Evolutionary conservation across 352 stramenopile species (phyloP).

Genomic region (Phytopythium ostracodes): DNA sequence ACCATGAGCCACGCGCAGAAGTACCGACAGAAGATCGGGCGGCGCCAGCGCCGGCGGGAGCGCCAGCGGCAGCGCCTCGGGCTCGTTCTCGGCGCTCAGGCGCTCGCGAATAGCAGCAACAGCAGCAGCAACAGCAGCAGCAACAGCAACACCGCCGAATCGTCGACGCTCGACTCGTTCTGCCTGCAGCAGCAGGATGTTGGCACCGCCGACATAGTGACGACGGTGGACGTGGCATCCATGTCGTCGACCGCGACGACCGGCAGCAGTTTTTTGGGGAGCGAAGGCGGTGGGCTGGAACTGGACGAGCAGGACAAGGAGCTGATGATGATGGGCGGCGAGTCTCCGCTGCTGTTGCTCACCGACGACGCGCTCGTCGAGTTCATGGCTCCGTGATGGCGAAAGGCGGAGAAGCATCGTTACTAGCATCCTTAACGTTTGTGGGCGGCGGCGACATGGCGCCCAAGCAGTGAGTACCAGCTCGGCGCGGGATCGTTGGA

Average conservation of each 20-base stretch:
- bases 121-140: neutral
- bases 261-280: slow-evolving; percentile 2
- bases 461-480: neutral
- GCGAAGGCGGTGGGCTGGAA: neutral
- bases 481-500: neutral
- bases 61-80: slow-evolving; percentile 4
- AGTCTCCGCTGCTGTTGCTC: slow-evolving; percentile 9
- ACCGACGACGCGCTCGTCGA: slow-evolving; percentile 5
- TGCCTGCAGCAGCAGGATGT: neutral
- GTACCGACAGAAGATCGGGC: slow-evolving; percentile 47
- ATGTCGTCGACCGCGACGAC: neutral
- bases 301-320: slow-evolving; percentile 2
- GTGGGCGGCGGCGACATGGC: neutral
- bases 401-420: neutral
- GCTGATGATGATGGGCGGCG: neutral
- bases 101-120: neutral
- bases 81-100: neutral
- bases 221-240: neutral
- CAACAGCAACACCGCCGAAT: neutral
- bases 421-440: neutral
- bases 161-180: neutral
- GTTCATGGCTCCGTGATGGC: slow-evolving; percentile 6
- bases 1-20: slow-evolving; percentile 62
- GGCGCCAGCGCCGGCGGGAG: slow-evolving; percentile 20
- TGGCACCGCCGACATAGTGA: neutral